Conservation (phyloP, 192 early-diverging fungal genomes). For the Paraglomus brasilianum region DNA sequence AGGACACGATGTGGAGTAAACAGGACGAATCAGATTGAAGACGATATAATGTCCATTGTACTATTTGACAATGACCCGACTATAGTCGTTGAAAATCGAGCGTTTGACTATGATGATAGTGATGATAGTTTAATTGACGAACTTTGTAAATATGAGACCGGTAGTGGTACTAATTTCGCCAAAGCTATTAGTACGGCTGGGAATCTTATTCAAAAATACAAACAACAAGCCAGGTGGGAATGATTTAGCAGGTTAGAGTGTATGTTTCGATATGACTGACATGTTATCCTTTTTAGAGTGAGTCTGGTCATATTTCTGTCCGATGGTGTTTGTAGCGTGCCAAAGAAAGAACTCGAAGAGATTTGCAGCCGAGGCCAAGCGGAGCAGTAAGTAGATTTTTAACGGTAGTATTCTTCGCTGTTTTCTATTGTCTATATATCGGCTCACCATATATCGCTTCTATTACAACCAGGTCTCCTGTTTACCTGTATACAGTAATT, state of each 20-base stretch:
- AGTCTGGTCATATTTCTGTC: conserved; percentile 33
- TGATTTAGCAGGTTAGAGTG: background rate
- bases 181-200: too few species aligned
- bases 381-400: conserved; percentile 13
- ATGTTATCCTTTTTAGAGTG: background rate
- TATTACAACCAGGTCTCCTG: conserved; percentile 7
- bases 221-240: too few species aligned
- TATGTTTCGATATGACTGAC: background rate
- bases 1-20: background rate
- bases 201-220: too few species aligned
- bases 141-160: background rate
- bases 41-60: conserved; percentile 25
- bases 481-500: conserved; percentile 24
- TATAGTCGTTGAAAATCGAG: conserved; percentile 10
- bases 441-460: background rate
- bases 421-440: background rate
- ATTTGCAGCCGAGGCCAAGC: background rate
- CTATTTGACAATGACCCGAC: conserved; percentile 10
- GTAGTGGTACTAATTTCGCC: too few species aligned
- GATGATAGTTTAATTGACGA: background rate
- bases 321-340: conserved; percentile 20
- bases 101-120: too few species aligned
- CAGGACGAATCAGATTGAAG: background rate
- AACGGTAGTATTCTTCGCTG: background rate
- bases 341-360: background rate